phyloP scores from a whole-genome alignment of 495 filamentous ascomycete genomes.

The Daldinia childiae region DNA sequence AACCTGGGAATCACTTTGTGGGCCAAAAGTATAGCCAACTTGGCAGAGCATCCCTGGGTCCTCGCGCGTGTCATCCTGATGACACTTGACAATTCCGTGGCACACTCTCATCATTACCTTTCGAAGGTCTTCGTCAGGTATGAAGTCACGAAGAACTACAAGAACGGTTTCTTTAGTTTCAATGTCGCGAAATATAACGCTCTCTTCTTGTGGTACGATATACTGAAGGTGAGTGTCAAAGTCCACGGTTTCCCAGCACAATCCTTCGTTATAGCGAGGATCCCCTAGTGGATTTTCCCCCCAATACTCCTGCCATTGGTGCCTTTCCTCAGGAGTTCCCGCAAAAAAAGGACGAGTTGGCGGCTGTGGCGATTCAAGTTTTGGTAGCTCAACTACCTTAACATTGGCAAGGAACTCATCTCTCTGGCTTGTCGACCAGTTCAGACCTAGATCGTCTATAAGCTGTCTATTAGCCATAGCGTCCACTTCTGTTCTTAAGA shows the following conservation, averaged over 20 bases:
- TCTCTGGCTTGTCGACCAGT: neutral
- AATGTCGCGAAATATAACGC: conserved; percentile 17
- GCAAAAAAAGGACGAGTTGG: neutral
- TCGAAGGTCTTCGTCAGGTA: neutral
- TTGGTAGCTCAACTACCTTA: neutral
- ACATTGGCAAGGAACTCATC: neutral
- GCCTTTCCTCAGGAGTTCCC: neutral
- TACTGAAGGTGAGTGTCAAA: neutral
- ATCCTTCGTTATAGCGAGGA: neutral
- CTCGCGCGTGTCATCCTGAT: neutral
- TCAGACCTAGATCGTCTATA: conserved; percentile 10
- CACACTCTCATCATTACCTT: neutral
- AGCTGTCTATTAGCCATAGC: neutral
- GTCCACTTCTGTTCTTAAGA: neutral
- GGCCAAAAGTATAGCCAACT: conserved; percentile 5
- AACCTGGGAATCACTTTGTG: neutral
- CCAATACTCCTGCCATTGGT: neutral
- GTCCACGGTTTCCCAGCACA: neutral
- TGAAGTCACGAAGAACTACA: conserved; percentile 12
- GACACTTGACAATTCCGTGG: neutral
- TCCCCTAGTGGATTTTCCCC: neutral
- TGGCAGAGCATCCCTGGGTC: neutral
- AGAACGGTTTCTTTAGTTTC: conserved; percentile 11
- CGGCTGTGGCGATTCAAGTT: neutral
- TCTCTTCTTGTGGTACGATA: conserved; percentile 14